phyloP scores from a whole-genome alignment of 2,329 filamentous ascomycete genomes.

The Colletotrichum euphorbiae region DNA sequence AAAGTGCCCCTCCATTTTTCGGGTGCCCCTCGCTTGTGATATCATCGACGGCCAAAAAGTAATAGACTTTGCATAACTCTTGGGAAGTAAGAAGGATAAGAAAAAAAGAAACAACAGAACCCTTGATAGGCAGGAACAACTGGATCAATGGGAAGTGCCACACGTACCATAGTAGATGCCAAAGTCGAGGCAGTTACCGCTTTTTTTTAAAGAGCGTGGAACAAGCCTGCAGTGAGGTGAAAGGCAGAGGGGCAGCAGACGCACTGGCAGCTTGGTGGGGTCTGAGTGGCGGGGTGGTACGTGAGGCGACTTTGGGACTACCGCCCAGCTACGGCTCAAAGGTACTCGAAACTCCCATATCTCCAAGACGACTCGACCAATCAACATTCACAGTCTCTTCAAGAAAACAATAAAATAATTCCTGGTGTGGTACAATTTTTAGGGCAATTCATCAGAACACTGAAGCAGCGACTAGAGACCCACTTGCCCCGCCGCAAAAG shows the following conservation, averaged over 20 bases:
- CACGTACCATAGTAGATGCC: not conserved
- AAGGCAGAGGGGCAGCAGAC: not conserved
- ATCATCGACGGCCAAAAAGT: not conserved
- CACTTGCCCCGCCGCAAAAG: constrained; percentile 22
- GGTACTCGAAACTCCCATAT: constrained; percentile 1
- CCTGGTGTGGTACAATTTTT: constrained; percentile 26
- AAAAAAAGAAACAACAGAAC: too few species aligned
- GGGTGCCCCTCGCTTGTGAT: constrained; percentile 20
- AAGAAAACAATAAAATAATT: constrained; percentile 9
- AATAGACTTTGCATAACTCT: not conserved
- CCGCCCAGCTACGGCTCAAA: not conserved
- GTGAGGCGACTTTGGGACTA: not conserved
- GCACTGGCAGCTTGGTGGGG: constrained; percentile 5
- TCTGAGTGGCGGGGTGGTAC: constrained; percentile 28
- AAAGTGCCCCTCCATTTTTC: constrained; percentile 26
- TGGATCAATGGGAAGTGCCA: too few species aligned
- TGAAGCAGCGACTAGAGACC: constrained; percentile 3
- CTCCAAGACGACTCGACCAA: not conserved
- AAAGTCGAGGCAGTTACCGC: constrained; percentile 15
- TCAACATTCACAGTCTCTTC: not conserved
- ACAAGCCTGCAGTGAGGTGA: not conserved
- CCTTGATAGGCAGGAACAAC: not conserved
- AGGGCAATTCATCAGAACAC: constrained; percentile 31
- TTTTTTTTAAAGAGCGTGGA: not conserved
- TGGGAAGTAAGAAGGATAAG: too few species aligned